Evolutionary conservation across 805 yeast genomes (phyloP).

Genomic region (Ogataea siamensis): DNA sequence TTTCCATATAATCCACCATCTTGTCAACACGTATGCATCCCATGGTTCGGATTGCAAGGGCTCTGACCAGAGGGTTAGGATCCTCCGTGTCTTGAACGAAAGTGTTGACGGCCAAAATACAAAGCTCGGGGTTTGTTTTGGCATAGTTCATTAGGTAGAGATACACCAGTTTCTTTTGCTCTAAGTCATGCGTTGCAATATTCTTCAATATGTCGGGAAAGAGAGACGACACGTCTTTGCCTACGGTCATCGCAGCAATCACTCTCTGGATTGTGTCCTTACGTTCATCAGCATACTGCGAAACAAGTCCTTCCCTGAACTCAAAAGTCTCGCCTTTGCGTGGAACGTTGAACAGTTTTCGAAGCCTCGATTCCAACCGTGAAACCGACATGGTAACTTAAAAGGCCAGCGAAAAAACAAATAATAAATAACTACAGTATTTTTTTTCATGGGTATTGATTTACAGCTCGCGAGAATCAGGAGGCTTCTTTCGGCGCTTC

Average conservation of each 20-base stretch:
- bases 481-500: constrained; percentile 47
- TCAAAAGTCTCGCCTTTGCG: constrained; percentile 82
- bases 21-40: constrained; percentile 95
- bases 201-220: constrained; percentile 96
- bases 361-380: constrained; percentile 48
- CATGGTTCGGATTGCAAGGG: constrained; percentile 97
- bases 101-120: constrained; percentile 94
- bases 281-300: constrained; percentile 91
- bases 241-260: constrained; percentile 97
- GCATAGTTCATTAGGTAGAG: constrained; percentile 96
- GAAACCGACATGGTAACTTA: constrained; percentile 19
- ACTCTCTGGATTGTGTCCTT: constrained; percentile 97
- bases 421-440: neutral
- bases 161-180: constrained; percentile 94
- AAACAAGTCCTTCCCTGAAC: constrained; percentile 83
- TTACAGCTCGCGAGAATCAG: constrained; percentile 55
- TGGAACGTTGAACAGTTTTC: constrained; percentile 57
- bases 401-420: constrained; percentile 8
- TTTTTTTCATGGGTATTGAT: constrained; percentile 47
- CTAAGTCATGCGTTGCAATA: constrained; percentile 93
- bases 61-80: constrained; percentile 93
- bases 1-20: constrained; percentile 92
- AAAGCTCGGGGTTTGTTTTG: constrained; percentile 90
- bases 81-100: constrained; percentile 94
- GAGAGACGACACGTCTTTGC: constrained; percentile 90